Evolutionary conservation across 352 stramenopile genomes (phyloP).

Genomic region (Globisporangium irregulare): DNA sequence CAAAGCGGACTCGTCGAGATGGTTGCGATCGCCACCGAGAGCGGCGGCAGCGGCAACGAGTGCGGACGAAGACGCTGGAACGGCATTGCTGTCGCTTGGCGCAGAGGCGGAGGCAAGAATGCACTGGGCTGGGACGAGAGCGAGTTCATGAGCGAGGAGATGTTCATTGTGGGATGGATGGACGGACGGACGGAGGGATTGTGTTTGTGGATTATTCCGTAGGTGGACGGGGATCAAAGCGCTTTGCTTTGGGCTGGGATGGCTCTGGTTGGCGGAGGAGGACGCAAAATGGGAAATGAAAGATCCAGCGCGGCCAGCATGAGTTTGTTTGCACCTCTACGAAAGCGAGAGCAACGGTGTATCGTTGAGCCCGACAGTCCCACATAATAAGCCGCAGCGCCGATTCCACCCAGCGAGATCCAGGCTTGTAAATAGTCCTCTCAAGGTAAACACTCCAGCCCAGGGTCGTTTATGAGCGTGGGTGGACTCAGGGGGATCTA

Average conservation of each 20-base stretch:
- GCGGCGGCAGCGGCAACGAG: background rate
- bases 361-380: background rate
- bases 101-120: background rate
- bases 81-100: background rate
- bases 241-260: background rate
- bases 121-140: background rate
- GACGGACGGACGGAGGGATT: background rate
- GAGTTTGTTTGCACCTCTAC: background rate
- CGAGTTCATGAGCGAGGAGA: slow-evolving; percentile 10
- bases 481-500: background rate
- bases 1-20: slow-evolving; percentile 1
- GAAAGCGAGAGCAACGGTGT: background rate
- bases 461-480: background rate
- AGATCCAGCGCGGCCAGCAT: background rate
- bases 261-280: background rate
- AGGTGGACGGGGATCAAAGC: background rate
- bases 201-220: background rate
- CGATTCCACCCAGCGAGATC: background rate
- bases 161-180: slow-evolving; percentile 9
- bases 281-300: slow-evolving; percentile 8
- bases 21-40: slow-evolving; percentile 10
- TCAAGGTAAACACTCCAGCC: background rate
- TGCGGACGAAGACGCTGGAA: background rate
- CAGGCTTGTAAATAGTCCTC: too few species aligned
- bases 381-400: background rate